phyloP scores from a whole-genome alignment of 768 basidiomycete species.

The Phaeotremella skinneri region DNA sequence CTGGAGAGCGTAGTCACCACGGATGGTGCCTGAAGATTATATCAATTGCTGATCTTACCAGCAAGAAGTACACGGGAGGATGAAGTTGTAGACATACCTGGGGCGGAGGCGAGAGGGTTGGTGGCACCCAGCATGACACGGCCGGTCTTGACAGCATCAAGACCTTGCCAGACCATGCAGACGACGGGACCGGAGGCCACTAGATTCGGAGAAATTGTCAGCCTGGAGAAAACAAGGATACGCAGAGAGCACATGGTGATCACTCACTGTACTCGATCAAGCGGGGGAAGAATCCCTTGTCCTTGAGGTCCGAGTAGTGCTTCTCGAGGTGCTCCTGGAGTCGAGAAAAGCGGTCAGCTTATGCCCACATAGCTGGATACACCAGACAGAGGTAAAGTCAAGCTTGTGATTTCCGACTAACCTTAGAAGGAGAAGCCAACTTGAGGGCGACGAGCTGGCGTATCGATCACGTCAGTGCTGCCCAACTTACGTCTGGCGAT shows the following conservation, averaged over 20 bases:
- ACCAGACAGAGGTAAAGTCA: background rate
- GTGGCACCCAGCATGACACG: slow-evolving; percentile 94
- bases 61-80: background rate
- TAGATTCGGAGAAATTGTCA: slow-evolving; percentile 24
- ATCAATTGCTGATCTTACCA: background rate
- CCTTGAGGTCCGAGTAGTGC: slow-evolving; percentile 94
- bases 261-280: slow-evolving; percentile 77
- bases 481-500: background rate
- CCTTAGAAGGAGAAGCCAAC: slow-evolving; percentile 70
- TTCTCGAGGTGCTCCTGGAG: slow-evolving; percentile 75
- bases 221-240: too few relatives aligned
- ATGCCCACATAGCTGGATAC: background rate
- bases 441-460: slow-evolving; percentile 81
- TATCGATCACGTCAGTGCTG: background rate
- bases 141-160: slow-evolving; percentile 67
- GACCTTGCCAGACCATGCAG: slow-evolving; percentile 79
- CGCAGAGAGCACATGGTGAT: background rate
- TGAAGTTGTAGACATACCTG: slow-evolving; percentile 63
- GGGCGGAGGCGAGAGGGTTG: slow-evolving; percentile 85
- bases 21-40: slow-evolving; percentile 71
- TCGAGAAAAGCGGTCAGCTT: background rate
- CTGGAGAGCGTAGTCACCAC: slow-evolving; percentile 90
- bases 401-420: slow-evolving; percentile 6
- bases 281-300: slow-evolving; percentile 93
- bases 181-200: slow-evolving; percentile 75